A percentile compares a stretch with the other conserved stretches of the same genome.
phyloP scores from a whole-genome alignment of 2,329 filamentous ascomycete species.

The Paecilomyces niveus region DNA sequence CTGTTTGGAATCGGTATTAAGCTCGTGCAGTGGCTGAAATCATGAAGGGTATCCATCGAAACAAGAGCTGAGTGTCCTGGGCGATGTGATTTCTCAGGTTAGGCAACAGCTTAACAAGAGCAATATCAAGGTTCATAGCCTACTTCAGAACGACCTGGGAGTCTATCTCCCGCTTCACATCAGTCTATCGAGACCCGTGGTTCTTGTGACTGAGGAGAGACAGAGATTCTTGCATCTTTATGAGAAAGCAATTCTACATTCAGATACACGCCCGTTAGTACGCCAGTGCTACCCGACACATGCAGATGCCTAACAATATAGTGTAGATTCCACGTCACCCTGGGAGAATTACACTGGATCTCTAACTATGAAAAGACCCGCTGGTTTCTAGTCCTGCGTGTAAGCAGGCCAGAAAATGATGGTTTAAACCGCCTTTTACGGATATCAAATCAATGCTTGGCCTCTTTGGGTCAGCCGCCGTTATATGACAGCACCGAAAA shows the following conservation, averaged over 20 bases:
- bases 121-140: constrained; percentile 50
- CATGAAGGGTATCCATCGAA: constrained; percentile 33
- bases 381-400: constrained; percentile 75
- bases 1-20: too few relatives aligned
- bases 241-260: constrained; percentile 34
- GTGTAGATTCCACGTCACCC: constrained; percentile 43
- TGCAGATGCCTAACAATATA: not conserved
- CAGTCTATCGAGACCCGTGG: constrained; percentile 76
- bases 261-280: constrained; percentile 40
- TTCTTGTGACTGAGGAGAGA: constrained; percentile 65
- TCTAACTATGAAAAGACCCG: constrained; percentile 61
- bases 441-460: constrained; percentile 59
- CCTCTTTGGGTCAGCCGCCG: constrained; percentile 56
- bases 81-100: constrained; percentile 19
- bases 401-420: constrained; percentile 44
- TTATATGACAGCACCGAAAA: constrained; percentile 52
- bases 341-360: constrained; percentile 55
- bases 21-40: too few relatives aligned
- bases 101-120: constrained; percentile 32
- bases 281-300: not conserved
- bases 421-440: constrained; percentile 57
- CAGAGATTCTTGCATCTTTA: constrained; percentile 58
- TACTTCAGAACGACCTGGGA: constrained; percentile 71
- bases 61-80: constrained; percentile 25
- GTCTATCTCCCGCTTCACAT: constrained; percentile 78